These are phyloP conservation scores for Durio zibethinus DNA, from an alignment of 345 rosid species.

Conservation along the genomic window DNA sequence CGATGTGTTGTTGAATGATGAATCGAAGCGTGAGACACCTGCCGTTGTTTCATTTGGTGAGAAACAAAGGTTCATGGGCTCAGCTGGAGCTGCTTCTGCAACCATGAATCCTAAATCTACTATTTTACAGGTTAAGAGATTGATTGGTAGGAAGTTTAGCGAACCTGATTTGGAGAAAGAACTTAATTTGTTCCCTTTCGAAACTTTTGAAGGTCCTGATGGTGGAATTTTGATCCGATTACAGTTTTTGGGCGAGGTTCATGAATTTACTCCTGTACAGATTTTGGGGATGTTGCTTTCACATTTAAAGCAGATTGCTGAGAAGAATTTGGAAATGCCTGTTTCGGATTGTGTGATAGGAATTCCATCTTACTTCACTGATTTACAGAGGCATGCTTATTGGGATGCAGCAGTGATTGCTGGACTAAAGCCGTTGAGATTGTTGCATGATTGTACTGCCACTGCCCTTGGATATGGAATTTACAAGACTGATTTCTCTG, in stretches of 20 bases:
- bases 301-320: conserved; percentile 54
- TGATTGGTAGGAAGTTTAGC: conserved; percentile 46
- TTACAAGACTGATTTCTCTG: conserved; percentile 54
- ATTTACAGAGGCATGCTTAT: conserved; percentile 56
- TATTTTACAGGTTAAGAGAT: conserved; percentile 65
- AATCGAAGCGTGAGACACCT: conserved; percentile 64
- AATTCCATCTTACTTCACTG: conserved; percentile 57
- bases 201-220: conserved; percentile 36
- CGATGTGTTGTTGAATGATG: conserved; percentile 75
- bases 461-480: conserved; percentile 73
- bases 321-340: conserved; percentile 44
- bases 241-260: conserved; percentile 48
- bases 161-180: conserved; percentile 53
- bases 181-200: conserved; percentile 52
- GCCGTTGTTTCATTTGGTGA: conserved; percentile 75
- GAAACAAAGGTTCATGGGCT: conserved; percentile 79
- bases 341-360: conserved; percentile 61
- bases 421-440: conserved; percentile 55
- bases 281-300: conserved; percentile 65
- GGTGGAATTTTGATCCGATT: conserved; percentile 51
- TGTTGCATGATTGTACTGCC: conserved; percentile 66
- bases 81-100: conserved; percentile 75
- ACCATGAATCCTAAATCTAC: conserved; percentile 75
- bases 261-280: conserved; percentile 49
- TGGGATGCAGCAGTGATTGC: conserved; percentile 61